These are phyloP conservation scores for Sergeia podlipaevii DNA, from an alignment of 208 protist genomes.

Conservation along the genomic window DNA sequence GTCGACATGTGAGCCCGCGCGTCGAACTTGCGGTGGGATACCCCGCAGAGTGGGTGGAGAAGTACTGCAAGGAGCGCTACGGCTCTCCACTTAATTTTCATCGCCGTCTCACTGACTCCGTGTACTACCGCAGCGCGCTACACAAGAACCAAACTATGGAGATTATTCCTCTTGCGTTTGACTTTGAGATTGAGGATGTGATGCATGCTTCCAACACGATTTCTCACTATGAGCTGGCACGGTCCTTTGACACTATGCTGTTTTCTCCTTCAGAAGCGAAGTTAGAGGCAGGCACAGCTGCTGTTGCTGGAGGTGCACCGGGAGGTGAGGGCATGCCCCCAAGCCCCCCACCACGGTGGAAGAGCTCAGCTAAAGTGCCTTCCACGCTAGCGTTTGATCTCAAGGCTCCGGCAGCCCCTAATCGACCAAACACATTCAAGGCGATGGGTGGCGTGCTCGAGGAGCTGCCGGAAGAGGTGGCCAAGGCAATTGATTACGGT, in stretches of 20 bases:
- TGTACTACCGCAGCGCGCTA: conserved; percentile 55
- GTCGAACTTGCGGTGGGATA: conserved; percentile 83
- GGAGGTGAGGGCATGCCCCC: conserved; percentile 1
- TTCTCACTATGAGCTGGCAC: conserved; percentile 65
- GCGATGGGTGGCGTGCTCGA: conserved; percentile 40
- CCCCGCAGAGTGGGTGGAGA: conserved; percentile 81
- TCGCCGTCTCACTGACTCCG: conserved; percentile 49
- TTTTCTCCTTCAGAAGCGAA: neutral
- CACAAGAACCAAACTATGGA: conserved; percentile 71
- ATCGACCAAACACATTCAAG: conserved; percentile 20
- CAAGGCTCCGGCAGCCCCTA: conserved; percentile 8
- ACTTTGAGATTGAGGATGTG: conserved; percentile 70
- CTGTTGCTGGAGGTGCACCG: neutral
- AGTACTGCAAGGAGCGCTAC: conserved; percentile 46
- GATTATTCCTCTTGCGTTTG: conserved; percentile 75
- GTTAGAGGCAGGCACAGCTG: neutral
- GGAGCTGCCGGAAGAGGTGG: conserved; percentile 57
- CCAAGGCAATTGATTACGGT: conserved; percentile 49
- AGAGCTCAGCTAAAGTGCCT: neutral
- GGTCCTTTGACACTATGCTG: conserved; percentile 55
- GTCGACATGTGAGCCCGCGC: conserved; percentile 28
- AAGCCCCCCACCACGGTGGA: neutral
- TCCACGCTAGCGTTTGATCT: neutral
- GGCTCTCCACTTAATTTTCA: conserved; percentile 63
- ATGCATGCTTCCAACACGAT: conserved; percentile 61